Conservation (phyloP, 306 rosid genomes). For the Sphenostylis stenocarpa region DNA sequence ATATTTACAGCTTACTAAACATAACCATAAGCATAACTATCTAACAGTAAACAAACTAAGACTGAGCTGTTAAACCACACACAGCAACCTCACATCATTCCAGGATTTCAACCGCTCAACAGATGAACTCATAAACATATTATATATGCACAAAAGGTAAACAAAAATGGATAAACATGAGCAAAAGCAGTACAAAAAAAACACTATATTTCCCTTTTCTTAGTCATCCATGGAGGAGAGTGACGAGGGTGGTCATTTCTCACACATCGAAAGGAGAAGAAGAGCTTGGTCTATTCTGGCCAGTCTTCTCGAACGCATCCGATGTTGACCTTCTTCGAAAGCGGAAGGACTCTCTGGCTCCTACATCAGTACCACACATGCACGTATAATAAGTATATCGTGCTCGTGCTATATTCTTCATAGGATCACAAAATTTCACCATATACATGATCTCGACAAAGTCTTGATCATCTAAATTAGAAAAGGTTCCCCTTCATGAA, state of each 20-base stretch:
- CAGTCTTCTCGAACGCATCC: slow-evolving; percentile 67
- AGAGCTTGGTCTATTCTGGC: slow-evolving; percentile 58
- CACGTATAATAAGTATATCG: neutral
- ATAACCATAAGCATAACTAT: neutral
- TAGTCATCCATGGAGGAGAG: neutral
- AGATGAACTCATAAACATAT: neutral
- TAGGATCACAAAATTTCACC: neutral
- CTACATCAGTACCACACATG: slow-evolving; percentile 21
- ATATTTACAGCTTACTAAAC: slow-evolving; percentile 12
- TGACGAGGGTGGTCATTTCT: slow-evolving; percentile 35
- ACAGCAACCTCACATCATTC: neutral
- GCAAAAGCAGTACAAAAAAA: neutral
- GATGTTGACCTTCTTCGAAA: slow-evolving; percentile 81
- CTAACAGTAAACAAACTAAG: neutral
- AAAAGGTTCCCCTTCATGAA: too few species aligned
- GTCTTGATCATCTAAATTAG: too few species aligned
- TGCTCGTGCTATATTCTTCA: neutral
- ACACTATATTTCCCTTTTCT: neutral
- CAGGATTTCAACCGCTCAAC: neutral
- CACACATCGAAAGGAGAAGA: slow-evolving; percentile 85
- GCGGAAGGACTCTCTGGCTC: slow-evolving; percentile 76
- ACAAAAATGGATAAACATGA: slow-evolving; percentile 3
- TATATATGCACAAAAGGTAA: slow-evolving; percentile 1
- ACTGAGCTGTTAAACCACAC: neutral
- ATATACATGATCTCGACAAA: too few species aligned